Evolutionary conservation across 139 green algal species (phyloP), one percentile per base, ranked within the genome.

Genomic region (Desmodesmus armatus): DNA sequence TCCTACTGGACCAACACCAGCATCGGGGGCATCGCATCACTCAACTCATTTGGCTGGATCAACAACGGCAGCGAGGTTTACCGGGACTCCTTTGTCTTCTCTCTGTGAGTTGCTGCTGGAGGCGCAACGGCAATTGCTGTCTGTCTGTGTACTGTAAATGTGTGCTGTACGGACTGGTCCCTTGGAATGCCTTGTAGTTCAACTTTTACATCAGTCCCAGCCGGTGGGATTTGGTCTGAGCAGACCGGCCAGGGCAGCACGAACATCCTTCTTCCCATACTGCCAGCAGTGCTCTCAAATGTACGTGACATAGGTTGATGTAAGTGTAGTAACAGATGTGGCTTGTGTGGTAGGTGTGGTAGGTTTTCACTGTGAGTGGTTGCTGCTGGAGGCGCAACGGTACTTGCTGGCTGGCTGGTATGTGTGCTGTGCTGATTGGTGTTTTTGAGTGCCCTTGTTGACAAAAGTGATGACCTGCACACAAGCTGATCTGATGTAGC

Each of bases 1-100:
- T 69, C 60, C 9, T 9, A 17, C 5, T 69, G 60, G 60, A 69
- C 60, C 25, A 29, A 33, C 13, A 69, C 60, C 11, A 17, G 5
- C 25, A 69, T 69, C n/a, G 60, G 60, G 5, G 60, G 60, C 60
- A 69, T 69, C 11, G 60, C 60, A 17, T 33, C 60, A 33, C 11
- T n/a, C 60, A 33, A 37, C 60, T 69, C 60, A 17, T 69, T 69
- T 69, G 60, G 60, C 60, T 69, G 60, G 60, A 17, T 69, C 60
- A 69, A 69, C 60, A 69, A n/a, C 11, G 17, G 60, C 23, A 17
- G 60, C 25, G 11, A 9, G 13, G 17, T 69, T 5, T 17, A 69
- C 60, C 11, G 60, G 5, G 60, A 69, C 60, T 69, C 11, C 17
- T 69, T 69, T 17, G 60, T 69, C 13, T 69, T 69, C 60, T 69